Evolutionary conservation across 306 rosid species (phyloP), one percentile per base, ranked within the genome.

Genomic region (Begonia peltatifolia): DNA sequence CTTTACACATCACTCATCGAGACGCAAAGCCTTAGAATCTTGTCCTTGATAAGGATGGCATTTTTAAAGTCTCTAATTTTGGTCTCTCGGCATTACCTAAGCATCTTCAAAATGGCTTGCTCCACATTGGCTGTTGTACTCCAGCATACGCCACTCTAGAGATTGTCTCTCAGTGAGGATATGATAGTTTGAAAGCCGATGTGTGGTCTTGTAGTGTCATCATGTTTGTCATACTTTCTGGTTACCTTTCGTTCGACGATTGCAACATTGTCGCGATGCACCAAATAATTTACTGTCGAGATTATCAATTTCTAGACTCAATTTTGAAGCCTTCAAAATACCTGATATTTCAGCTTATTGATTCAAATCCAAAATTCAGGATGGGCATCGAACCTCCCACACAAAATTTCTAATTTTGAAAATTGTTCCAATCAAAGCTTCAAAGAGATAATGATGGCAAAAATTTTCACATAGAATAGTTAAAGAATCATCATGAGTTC

Each of bases 191-290:
- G 0, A 70, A 65, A 18, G 95, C 95, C 10, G 97, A 89, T 36
- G 95, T 85, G 0, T 89, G 97, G 97, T 89, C 97, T 0, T 84
- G 93, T 52, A 95, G 97, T 2, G 81, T 84, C 2, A 80, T 89
- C 11, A 89, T 89, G 15, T 83, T 65, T 64, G 78, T 77, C 0
- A 46, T 89, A 1, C 90, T 89, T 50, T 71, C 83, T 14, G 95
- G 95, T 2, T 55, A 63, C 18, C 83, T 84, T 3, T 93, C 97
- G 0, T 89, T 89, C 64, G 68, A 65, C 46, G 95, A 84, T 11
- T 41, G 64, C 3, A 89, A 84, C 46, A 69, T 84, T 9, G 72
- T 74, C 1, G 73, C 80, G 7, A 89, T 84, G 95, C 76, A 67
- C 50, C 70, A 71, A 69, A 74, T 59, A 23, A 74, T 84, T 9